Base-by-base conservation (phyloP, 768 basidiomycete genomes). In the Tulasnella sp. region DNA sequence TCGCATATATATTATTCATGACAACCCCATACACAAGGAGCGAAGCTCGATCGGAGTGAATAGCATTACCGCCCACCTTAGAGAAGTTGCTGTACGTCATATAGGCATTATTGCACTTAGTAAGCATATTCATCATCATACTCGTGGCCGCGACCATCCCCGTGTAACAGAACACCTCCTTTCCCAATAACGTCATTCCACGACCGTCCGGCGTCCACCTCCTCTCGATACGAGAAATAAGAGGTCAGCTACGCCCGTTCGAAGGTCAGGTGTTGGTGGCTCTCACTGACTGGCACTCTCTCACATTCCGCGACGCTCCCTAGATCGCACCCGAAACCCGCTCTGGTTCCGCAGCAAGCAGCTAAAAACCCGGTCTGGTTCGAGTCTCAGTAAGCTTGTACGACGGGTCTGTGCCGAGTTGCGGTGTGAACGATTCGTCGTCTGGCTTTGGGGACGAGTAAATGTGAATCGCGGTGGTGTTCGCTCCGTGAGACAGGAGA, bases 181-280 rank as follows among this genome's bases (percentile, higher is more conserved):
- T 93, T 83, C 94, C 94, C 79, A 96, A 80, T 73, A 97, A 84
- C 2, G 93, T 87, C 78, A 97, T 85, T 0, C 93, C 93, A 82
- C 93, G 93, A 3, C 96, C 96, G 83, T 98, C 96, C 4, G 94
- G 93, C 18, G 94, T 90, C 95, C 95, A 98, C 60, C 83, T 90
- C 89, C 80, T 91, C 94, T 94, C 82, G 81, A 64, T 8, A 40
- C 8, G 22, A 24, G 72, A 37, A 58, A 42, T 8, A 18, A 41
- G 50, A 50, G 8, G 37, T 54, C 16, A 50, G 46, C 6, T 50
- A 60, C 5, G 44, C 76, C 78, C 75, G 73, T 41, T 24, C 50
- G 22, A 44, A 80, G 82, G 34, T 31, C 28, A 8, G 6, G 24
- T 11, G 6, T 69, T 37, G 2, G 37, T 1, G 41, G 90, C 94